A percentile compares a stretch with the other conserved stretches of the same genome.
phyloP scores from a whole-genome alignment of 805 yeast species.

The Cyberlindnera xishuangbannaensis region DNA sequence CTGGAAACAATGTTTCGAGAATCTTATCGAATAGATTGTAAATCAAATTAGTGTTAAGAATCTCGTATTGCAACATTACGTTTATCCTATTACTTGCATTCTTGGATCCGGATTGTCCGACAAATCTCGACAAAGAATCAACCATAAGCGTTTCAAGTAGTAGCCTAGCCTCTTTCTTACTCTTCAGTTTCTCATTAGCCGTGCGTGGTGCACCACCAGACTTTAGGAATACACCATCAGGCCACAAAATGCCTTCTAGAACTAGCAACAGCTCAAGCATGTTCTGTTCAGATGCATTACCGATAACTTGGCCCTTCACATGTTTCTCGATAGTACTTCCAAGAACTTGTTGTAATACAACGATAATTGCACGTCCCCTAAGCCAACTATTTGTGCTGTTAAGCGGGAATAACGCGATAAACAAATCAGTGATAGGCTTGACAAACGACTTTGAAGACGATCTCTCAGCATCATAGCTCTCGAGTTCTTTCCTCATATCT shows the following conservation, averaged over 20 bases:
- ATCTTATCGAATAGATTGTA: constrained; percentile 54
- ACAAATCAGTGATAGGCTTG: constrained; percentile 74
- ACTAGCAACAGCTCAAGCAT: constrained; percentile 35
- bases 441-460: constrained; percentile 47
- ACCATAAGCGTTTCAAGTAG: constrained; percentile 51
- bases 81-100: constrained; percentile 58
- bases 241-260: constrained; percentile 39
- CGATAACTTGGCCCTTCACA: constrained; percentile 34
- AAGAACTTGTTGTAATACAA: constrained; percentile 75
- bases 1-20: constrained; percentile 35
- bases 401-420: constrained; percentile 64
- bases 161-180: constrained; percentile 52
- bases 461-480: constrained; percentile 29
- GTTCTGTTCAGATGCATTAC: constrained; percentile 37
- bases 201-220: constrained; percentile 43
- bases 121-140: constrained; percentile 65
- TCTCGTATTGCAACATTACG: constrained; percentile 67
- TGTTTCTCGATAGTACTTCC: constrained; percentile 81
- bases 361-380: constrained; percentile 76
- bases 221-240: constrained; percentile 46
- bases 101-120: constrained; percentile 61
- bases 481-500: constrained; percentile 52
- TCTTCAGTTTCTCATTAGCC: constrained; percentile 42
- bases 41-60: constrained; percentile 58
- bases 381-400: constrained; percentile 67